phyloP scores from a whole-genome alignment of 768 basidiomycete species.

The Naematelia encephala region DNA sequence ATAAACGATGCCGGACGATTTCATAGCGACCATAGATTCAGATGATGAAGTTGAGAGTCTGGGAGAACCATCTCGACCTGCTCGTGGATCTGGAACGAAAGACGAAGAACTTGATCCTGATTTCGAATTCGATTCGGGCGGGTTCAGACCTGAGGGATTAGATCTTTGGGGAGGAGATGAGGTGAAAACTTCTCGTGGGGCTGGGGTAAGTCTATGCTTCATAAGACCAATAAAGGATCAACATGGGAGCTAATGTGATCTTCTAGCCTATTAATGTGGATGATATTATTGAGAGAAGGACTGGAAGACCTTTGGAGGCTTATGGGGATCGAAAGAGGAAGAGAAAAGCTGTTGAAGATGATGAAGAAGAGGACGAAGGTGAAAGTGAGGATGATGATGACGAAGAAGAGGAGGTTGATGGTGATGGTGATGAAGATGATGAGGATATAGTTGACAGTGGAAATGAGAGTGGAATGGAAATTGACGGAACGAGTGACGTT shows the following conservation, averaged over 20 bases:
- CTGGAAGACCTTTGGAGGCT: constrained; percentile 50
- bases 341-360: constrained; percentile 44
- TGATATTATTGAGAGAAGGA: constrained; percentile 79
- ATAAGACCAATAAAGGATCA: too few species aligned
- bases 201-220: not conserved
- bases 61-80: constrained; percentile 22
- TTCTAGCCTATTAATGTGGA: constrained; percentile 75
- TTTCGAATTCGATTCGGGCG: constrained; percentile 74
- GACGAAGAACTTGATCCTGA: constrained; percentile 63
- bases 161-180: constrained; percentile 58
- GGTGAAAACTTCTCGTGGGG: constrained; percentile 47
- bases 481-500: too few species aligned
- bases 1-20: constrained; percentile 26
- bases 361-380: constrained; percentile 31
- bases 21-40: constrained; percentile 41
- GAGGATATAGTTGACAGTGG: constrained; percentile 9
- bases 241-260: constrained; percentile 55
- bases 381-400: constrained; percentile 29
- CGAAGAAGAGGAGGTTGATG: constrained; percentile 29
- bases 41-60: constrained; percentile 34
- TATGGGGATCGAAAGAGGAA: constrained; percentile 61
- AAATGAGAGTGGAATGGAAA: constrained; percentile 3
- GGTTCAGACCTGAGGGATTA: constrained; percentile 63
- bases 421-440: constrained; percentile 13
- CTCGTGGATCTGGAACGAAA: constrained; percentile 4